Base-by-base conservation (phyloP, 2,329 filamentous ascomycete species). In the Trichophyton benhamiae region DNA sequence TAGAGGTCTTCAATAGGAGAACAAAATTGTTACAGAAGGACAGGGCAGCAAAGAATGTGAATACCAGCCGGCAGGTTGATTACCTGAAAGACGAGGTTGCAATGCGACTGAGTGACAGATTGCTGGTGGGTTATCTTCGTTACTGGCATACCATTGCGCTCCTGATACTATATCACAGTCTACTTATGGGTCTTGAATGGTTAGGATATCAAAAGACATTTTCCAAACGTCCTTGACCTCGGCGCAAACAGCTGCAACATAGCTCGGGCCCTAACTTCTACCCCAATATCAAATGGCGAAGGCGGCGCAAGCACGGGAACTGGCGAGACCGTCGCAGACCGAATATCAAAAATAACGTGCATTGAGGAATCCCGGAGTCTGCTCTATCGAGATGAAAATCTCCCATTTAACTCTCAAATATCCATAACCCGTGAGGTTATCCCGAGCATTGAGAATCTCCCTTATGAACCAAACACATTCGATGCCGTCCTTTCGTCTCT, bases 221-320 rank as follows among this genome's bases (percentile, higher is more conserved):
- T 95, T 68, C 83, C 87, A 52, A 82, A 84, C 66, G 90, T 91
- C 25, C 87, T 99, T 63, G 94, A 99, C 74, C 85, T 96, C 36
- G 94, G 94, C 64, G 92, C 94, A 64, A 96, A 97, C 73, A 89
- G 92, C 64, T 96, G 92, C 81, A 95, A 96, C 74, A 85, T 99
- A 64, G 91, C 91, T 20, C 85, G 87, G 65, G 88, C 89, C 61
- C 82, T 97, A 53, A 87, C 87, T 67, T 79, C 58, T 79, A 85
- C 65, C 80, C 80, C 6, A 80, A 82, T 63, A 64, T 65, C 15
- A 68, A 48, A 15, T 30, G 15, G 15, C 0, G 36, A 44, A 38
- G 30, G 58, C 30, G 33, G 13, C n/a, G 44, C 8, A 22, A 48
- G 9, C 11, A 20, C 41, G 30, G 42, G 42, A 38, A 17, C 27